Base-by-base conservation (phyloP, 805 yeast species). In the Ogataea neopini region DNA sequence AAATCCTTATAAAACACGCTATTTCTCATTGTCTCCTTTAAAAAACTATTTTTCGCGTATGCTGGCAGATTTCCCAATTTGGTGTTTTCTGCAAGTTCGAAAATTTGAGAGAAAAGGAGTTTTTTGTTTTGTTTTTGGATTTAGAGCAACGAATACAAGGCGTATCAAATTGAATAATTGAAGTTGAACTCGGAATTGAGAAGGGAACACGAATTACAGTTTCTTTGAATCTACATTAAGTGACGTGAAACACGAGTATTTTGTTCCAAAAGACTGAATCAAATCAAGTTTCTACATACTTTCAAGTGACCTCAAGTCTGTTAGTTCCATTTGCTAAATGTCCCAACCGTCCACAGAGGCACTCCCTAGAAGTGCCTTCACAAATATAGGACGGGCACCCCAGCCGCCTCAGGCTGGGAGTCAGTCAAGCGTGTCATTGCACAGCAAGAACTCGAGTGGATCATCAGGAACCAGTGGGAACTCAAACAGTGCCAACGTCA, bases 371-470 rank as follows among this genome's bases (percentile, higher is more conserved):
- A 52, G 41, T 26, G 58, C 60, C 30, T 60, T 60, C 42, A 49
- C 56, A 2, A 57, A 58, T 35, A 58, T 60, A 2, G 61, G 61
- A 9, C 57, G 50, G 20, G 58, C 63, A 3, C 63, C 62, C 2
- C 57, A 55, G 10, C 63, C 56, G 2, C 60, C 57, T 6, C 48
- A 46, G 32, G 14, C 33, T 29, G 36, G 40, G 14, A 28, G 46
- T 9, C 37, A 53, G 5, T 44, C 57, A 10, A 33, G 45, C 29
- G 49, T 23, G 9, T 52, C 64, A 8, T 37, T 50, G n/a, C 70
- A 63, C 46, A 67, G 70, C 46, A 69, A 47, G 61, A 69, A 48
- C 48, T 66, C 63, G 34, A 64, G 61, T 49, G 56, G 58, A 51
- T 67, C 63, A 17, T 67, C 58, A 57, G 63, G 58, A 20, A 58